Base-by-base conservation (phyloP, 768 basidiomycete genomes). In the Calocybe cyanea region DNA sequence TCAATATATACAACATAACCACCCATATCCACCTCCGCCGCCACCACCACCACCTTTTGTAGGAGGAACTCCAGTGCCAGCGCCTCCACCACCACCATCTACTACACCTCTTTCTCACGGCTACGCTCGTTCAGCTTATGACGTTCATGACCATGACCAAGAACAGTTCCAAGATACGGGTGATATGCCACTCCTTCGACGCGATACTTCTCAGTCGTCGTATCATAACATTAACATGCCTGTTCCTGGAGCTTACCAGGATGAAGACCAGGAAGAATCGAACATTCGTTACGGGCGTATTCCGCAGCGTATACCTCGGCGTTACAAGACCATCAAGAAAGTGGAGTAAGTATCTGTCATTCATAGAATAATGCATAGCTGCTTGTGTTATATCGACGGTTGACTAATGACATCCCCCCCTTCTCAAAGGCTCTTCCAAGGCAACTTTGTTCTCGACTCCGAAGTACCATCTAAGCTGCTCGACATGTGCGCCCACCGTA, bases 321-420 rank as follows among this genome's bases (percentile, higher is more conserved):
- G 94, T 41, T 83, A 92, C 72, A 95, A 94, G 74, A 98, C 94
- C 0, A 82, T 92, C 62, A 97, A 96, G 71, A 83, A 81, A 60
- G 88, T 95, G 54, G 88, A 88, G 78, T 85, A 54, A 70, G 81
- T 77, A 7, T 7, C 20, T n/a, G 14, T 47, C 46, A 33, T 19
- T 32, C 17, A 85, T n/a, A n/a, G n/a, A n/a, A n/a, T n/a, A n/a
- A n/a, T n/a, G n/a, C n/a, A n/a, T n/a, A n/a, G n/a, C n/a, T n/a
- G n/a, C n/a, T n/a, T n/a, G n/a, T n/a, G n/a, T n/a, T n/a, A n/a
- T n/a, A n/a, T n/a, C n/a, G n/a, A n/a, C n/a, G n/a, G n/a, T n/a
- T n/a, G n/a, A n/a, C n/a, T n/a, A n/a, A n/a, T n/a, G n/a, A n/a
- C n/a, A n/a, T n/a, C n/a, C n/a, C n/a, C n/a, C n/a, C n/a, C n/a